phyloP scores from a whole-genome alignment of 768 basidiomycete genomes.

The Mycena haematopus region DNA sequence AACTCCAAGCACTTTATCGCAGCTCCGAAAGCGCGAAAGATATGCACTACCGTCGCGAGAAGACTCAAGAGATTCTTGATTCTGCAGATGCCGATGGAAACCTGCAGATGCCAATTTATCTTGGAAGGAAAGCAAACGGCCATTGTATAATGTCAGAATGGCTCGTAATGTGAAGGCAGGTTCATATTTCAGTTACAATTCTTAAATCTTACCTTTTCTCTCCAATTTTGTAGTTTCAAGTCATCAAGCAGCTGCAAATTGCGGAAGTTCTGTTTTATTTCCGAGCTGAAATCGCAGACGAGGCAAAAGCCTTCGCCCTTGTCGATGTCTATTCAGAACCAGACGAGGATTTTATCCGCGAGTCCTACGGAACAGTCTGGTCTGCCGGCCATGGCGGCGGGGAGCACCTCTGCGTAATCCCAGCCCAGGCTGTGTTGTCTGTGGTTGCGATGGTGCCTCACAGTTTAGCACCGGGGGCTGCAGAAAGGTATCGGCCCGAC shows the following conservation, averaged over 20 bases:
- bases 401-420: background rate
- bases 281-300: background rate
- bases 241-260: too few species aligned
- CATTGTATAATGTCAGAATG: conserved; percentile 15
- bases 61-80: too few species aligned
- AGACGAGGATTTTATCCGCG: background rate
- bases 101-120: background rate
- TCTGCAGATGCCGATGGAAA: too few species aligned
- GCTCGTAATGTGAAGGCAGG: conserved; percentile 28
- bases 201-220: background rate
- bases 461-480: background rate
- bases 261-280: conserved; percentile 5
- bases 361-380: conserved; percentile 1
- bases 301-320: background rate
- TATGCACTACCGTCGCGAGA: conserved; percentile 5
- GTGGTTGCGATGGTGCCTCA: conserved; percentile 12
- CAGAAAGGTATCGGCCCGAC: background rate
- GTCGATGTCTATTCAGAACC: background rate
- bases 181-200: background rate
- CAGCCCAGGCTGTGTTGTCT: background rate
- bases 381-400: background rate
- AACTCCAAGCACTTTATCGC: conserved; percentile 40
- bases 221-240: background rate
- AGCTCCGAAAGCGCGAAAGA: conserved; percentile 27
- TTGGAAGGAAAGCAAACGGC: conserved; percentile 29